Base-by-base conservation (phyloP, 257 asterid genomes). In the Penstemon davidsonii region DNA sequence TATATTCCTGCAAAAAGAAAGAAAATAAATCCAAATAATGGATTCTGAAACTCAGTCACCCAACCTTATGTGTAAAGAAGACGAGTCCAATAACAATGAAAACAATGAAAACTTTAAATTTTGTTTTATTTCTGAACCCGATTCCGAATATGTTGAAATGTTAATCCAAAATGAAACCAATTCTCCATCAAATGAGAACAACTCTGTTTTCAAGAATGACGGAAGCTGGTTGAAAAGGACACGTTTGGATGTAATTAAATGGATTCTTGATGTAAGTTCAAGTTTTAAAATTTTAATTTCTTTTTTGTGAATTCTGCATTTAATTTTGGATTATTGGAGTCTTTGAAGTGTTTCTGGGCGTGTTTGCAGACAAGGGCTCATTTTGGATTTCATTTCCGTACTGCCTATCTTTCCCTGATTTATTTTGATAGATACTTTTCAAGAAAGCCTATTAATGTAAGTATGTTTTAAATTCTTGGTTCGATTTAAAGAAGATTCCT, bases 381-480 rank as follows among this genome's bases (percentile, higher is more conserved):
- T 37, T 82, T 86, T 69, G 87, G 92, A 60, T 80, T 79, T 67
- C 81, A 78, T 11, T 66, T 64, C 64, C 72, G 79, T 10, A 86
- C 92, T 2, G 83, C 79, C 25, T 83, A 81, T 73, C 76, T 84
- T 4, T 78, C 92, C 11, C 18, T 86, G 73, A 53, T 75, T 53
- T 86, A 86, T 66, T 75, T 84, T 33, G 86, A 86, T 64, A 71
- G 83, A 61, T 83, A 79, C 70, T 62, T 82, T 18, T 71, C 83
- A 5, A 84, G 81, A 71, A 74, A 71, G 51, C 62, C 78, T 55
- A 58, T 83, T 45, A 83, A 74, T 64, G 92, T 86, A 61, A 81
- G 87, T 53, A 6, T 8, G 46, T 43, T 10, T 55, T n/a, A 15
- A 42, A 52, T 3, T 9, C 45, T 4, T 50, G 46, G 5, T 9